Evolutionary conservation across 2,329 filamentous ascomycete species (phyloP), one percentile per base, ranked within the genome.

Genomic region (Cladosporium sphaerospermum): DNA sequence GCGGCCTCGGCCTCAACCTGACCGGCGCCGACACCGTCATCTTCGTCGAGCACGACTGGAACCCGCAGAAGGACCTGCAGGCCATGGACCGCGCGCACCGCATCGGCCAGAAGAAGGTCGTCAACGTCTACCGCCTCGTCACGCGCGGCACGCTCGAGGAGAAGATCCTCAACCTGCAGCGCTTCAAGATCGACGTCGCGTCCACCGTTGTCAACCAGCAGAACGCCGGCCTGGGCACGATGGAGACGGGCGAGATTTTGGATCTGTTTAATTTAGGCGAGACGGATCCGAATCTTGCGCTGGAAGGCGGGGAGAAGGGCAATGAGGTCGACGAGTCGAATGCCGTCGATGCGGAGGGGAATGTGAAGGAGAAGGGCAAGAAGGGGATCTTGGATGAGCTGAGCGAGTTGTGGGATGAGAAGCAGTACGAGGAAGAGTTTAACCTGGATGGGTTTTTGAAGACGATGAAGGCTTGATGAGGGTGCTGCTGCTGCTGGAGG

Each of bases 11-110:
- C 28, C 80, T 99, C 53, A 99, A 99, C 70, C 75, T 99, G 59
- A 99, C 93, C 0, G 93, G 93, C 61, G 93, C 93, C 3, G 93
- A 99, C 71, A 99, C 93, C 0, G 93, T 99, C 69, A 99, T 99
- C 62, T 99, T 99, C 65, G 95, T 99, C 31, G 93, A 99, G 72
- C 95, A 99, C 71, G 93, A 99, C 71, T 99, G 93, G 93, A 99
- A 99, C 68, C 93, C 93, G 32, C 93, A 99, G 69, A 96, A 96
- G 71, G 93, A 99, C 71, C 82, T 99, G 61, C 93, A 99, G 68
- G 93, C 93, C 61, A 99, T 99, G 93, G 93, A 99, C 68, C 89
- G 93, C 56, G 93, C 93, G 8, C 93, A 99, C 77, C 85, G 93
- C 62, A 97, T 99, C 64, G 93, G 93, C 2, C 93, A 99, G 75